Base-by-base conservation (phyloP, 768 basidiomycete genomes). In the Suillus subluteus region DNA sequence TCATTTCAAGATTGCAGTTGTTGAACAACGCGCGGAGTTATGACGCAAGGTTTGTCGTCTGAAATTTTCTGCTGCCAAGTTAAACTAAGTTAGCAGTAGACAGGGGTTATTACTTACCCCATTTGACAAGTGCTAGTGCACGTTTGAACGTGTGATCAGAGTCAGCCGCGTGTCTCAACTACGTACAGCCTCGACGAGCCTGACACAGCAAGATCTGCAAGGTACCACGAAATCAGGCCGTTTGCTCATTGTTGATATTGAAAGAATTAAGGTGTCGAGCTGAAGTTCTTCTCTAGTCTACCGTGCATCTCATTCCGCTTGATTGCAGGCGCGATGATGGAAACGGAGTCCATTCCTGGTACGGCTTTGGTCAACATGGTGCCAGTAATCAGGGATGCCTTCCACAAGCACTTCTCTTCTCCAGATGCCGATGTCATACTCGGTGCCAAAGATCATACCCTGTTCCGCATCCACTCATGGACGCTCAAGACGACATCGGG, bases 401-500 rank as follows among this genome's bases (percentile, higher is more conserved):
- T 61, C 43, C 88, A 90, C 71, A 80, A 83, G 1, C 74, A 79
- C 4, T 89, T 90, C 71, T 77, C 81, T 50, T 83, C 83, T 6
- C 76, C 75, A 15, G 88, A 88, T 37, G 86, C 82, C 21, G 88
- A 91, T 64, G 79, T 87, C 26, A 77, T 89, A 9, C 76, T 91
- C 7, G 81, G 82, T 21, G 82, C 86, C 21, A 85, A 83, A 63
- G 81, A 84, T 63, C 82, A 83, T 35, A 77, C 82, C 54, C 77
- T 80, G 70, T 90, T 90, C 73, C 82, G 84, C 35, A 81, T 89
- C 18, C 88, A 89, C 65, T 83, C 86, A 0, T 84, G 81, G 75
- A 86, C 85, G 1, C 79, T 91, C 50, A 88, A 86, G 71, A 86
- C 83, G 21, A 88, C 89, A 0, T 89, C 88, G 5, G 85, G 86